Base-by-base conservation (phyloP, 192 early-diverging fungal genomes). In the Rhizophlyctis rosea region DNA sequence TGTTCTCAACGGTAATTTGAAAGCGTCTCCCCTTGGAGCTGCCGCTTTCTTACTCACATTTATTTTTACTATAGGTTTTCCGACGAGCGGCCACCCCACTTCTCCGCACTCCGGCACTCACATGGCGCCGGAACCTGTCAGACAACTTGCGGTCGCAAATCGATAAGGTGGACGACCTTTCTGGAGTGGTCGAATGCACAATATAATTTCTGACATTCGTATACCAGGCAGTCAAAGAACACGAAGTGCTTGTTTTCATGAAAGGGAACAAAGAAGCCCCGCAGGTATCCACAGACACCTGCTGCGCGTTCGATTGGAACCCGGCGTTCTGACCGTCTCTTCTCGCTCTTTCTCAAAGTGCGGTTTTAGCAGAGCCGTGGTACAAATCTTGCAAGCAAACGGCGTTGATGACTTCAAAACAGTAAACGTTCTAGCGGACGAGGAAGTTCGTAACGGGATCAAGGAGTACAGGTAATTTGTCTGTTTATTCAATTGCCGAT, bases 211-310 rank as follows among this genome's bases (percentile, higher is more conserved):
- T 35, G 30, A 57, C 29, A 23, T 44, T 33, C 29, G 24, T 18
- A 47, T 25, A 13, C n/a, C 34, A 76, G 74, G 74, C 70, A 16
- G 64, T 76, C 36, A 69, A 65, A 24, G 55, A 48, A 14, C 54
- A 74, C 56, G 85, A 89, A 60, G 77, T 98, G 3, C 78, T 91
- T 48, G 86, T 98, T 33, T 98, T 94, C 67, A 96, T 98, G 93
- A 98, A 98, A 76, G 96, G 96, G 71, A 93, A 91, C 51, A 90
- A 91, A 54, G 86, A 94, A 57, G 81, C 84, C 31, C 96, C 96
- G 33, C 81, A 90, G 87, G 87, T 88, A 83, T 55, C n/a, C n/a
- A n/a, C n/a, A n/a, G n/a, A n/a, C n/a, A n/a, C n/a, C n/a, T n/a
- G n/a, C n/a, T n/a, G n/a, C n/a, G n/a, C n/a, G n/a, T n/a, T n/a